phyloP scores from a whole-genome alignment of 2,329 filamentous ascomycete species.

The Pseudocercospora cruenta region DNA sequence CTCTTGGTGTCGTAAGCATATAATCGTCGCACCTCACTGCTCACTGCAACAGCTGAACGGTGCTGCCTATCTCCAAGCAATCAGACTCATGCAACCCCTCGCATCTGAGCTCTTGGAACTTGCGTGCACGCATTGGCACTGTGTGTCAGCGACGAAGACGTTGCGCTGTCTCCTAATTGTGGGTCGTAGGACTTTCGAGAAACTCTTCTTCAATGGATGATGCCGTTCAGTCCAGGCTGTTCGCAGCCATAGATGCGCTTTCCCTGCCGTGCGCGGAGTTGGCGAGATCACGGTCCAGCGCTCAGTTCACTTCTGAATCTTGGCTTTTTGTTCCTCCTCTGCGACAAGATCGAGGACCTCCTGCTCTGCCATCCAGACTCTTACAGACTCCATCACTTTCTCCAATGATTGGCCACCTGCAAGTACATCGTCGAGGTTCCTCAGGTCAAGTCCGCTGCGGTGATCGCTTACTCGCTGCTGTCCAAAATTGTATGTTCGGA shows the following conservation, averaged over 20 bases:
- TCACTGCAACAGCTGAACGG: background rate
- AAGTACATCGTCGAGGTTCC: constrained; percentile 80
- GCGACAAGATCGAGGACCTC: constrained; percentile 69
- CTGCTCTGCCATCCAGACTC: constrained; percentile 71
- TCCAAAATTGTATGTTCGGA: constrained; percentile 83
- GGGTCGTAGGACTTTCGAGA: background rate
- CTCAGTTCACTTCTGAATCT: constrained; percentile 8
- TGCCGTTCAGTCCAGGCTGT: background rate
- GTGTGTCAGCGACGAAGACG: background rate
- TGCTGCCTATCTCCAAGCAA: background rate
- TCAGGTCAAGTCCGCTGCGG: constrained; percentile 75
- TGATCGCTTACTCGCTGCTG: constrained; percentile 88
- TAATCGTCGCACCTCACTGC: background rate
- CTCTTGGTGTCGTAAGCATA: background rate
- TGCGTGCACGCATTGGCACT: background rate
- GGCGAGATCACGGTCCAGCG: background rate
- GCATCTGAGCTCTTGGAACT: background rate
- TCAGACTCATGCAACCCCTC: background rate
- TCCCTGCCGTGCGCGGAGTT: background rate
- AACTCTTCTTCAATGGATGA: background rate
- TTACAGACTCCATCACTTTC: constrained; percentile 76
- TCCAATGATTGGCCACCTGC: constrained; percentile 73
- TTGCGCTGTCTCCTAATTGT: background rate
- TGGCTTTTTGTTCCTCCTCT: constrained; percentile 34
- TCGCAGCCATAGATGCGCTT: background rate